Percentiles rank a stretch among this genome's conserved stretches.
These are phyloP conservation scores for Cercospora berteroae DNA, from an alignment of 2,329 filamentous ascomycete genomes.

Conservation along the genomic window DNA sequence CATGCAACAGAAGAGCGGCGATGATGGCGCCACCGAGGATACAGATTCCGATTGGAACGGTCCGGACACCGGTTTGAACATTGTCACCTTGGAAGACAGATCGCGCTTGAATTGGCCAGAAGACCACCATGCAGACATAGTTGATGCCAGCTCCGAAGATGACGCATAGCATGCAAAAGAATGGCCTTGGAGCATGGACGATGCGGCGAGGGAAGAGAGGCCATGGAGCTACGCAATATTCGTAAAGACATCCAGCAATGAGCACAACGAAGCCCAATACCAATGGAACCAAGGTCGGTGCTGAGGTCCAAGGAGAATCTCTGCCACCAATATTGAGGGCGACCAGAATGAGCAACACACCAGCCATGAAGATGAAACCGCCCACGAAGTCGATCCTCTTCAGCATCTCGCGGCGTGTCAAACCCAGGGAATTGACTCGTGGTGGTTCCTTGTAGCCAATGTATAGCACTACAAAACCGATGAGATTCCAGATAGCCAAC, in stretches of 20 bases:
- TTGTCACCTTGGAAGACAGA: background rate
- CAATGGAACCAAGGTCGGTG: background rate
- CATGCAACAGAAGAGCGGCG: background rate
- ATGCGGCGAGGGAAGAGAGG: constrained; percentile 1
- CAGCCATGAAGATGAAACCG: background rate
- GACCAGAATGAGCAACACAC: background rate
- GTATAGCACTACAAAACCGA: background rate
- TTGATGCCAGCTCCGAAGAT: constrained; percentile 4
- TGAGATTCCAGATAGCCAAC: background rate
- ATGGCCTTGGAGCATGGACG: background rate
- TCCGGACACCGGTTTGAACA: background rate
- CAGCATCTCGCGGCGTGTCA: background rate
- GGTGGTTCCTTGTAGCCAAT: constrained; percentile 1
- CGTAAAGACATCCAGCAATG: background rate
- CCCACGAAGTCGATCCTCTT: constrained; percentile 2
- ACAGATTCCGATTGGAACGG: background rate
- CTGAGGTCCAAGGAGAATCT: background rate
- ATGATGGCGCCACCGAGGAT: background rate
- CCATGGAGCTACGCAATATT: background rate
- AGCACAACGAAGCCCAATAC: background rate
- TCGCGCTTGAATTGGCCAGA: background rate
- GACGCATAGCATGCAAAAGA: constrained; percentile 1
- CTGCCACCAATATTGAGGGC: background rate
- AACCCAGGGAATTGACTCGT: background rate
- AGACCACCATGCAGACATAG: constrained; percentile 1